A percentile compares a stretch with the other conserved stretches of the same genome.
These are phyloP conservation scores for Ogataea hybrid DNA, from an alignment of 1,139 yeast genomes.

Conservation along the genomic window DNA sequence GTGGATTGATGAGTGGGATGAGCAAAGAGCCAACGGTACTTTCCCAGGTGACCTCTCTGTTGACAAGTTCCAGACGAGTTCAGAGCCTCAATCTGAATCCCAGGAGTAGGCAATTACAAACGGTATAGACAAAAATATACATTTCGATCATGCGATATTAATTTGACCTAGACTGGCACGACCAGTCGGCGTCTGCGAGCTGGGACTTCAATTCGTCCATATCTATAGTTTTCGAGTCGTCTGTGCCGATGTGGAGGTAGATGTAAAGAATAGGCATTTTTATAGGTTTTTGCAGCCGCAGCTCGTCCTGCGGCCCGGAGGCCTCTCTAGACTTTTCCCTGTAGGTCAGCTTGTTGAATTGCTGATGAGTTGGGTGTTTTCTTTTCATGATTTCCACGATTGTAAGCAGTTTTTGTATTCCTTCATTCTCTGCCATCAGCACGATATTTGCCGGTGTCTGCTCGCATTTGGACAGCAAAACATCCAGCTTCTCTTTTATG, in stretches of 20 bases:
- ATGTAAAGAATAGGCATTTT: conserved; percentile 11
- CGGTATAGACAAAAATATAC: conserved; percentile 10
- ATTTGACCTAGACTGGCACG: background rate
- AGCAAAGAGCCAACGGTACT: conserved; percentile 75
- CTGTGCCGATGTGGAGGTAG: conserved; percentile 1
- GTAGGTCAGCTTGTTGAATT: conserved; percentile 25
- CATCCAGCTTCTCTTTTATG: conserved; percentile 21
- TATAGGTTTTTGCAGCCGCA: conserved; percentile 11
- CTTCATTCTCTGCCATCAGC: conserved; percentile 21
- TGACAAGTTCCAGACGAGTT: conserved; percentile 24
- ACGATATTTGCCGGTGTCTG: conserved; percentile 17
- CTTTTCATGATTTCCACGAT: conserved; percentile 30
- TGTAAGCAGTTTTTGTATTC: conserved; percentile 28
- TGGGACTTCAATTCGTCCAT: background rate
- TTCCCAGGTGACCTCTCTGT: conserved; percentile 59
- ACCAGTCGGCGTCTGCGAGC: conserved; percentile 2
- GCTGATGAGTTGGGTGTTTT: conserved; percentile 15
- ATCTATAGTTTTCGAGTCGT: background rate
- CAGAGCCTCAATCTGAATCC: background rate
- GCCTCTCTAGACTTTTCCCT: conserved; percentile 7
- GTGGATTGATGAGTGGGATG: conserved; percentile 97
- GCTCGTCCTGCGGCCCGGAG: background rate
- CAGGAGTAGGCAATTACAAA: conserved; percentile 3
- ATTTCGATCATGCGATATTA: conserved; percentile 11
- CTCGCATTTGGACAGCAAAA: conserved; percentile 11